Conservation (phyloP, 352 stramenopile genomes). For the Globisporangium echinulatum region DNA sequence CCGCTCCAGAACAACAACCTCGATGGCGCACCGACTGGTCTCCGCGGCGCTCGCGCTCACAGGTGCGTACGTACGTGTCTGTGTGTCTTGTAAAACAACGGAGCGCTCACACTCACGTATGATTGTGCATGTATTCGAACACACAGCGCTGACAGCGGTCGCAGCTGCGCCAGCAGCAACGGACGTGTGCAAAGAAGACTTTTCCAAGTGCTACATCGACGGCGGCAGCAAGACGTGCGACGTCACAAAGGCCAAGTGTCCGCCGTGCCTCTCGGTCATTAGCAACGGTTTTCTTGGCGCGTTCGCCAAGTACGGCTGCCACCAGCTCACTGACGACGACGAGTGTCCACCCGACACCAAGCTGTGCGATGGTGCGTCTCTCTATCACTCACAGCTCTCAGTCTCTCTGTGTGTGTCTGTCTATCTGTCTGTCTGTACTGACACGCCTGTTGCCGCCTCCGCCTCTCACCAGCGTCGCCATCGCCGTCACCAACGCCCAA, state of each 20-base stretch:
- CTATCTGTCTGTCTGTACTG: too few species aligned
- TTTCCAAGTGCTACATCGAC: conserved; percentile 35
- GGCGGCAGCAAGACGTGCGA: conserved; percentile 41
- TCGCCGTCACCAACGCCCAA: background rate
- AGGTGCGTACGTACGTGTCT: conserved; percentile 3
- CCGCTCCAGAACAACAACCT: too few species aligned
- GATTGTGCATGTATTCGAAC: background rate
- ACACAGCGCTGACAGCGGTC: conserved; percentile 2
- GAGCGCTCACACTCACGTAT: background rate
- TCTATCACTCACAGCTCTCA: too few species aligned
- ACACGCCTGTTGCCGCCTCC: too few species aligned
- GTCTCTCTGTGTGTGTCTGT: too few species aligned
- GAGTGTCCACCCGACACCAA: conserved; percentile 33
- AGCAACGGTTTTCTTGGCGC: conserved; percentile 17
- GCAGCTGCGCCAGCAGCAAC: conserved; percentile 2
- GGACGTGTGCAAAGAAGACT: conserved; percentile 25
- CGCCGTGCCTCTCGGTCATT: conserved; percentile 31
- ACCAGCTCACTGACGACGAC: conserved; percentile 23
- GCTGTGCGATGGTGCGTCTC: conserved; percentile 15
- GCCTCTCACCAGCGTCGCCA: background rate
- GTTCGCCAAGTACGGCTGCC: conserved; percentile 40
- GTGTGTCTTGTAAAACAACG: background rate
- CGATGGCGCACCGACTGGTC: conserved; percentile 7
- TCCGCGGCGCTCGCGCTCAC: conserved; percentile 2
- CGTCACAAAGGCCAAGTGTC: conserved; percentile 31